Base-by-base conservation (phyloP, 2,329 filamentous ascomycete genomes). In the Botrytis aclada region DNA sequence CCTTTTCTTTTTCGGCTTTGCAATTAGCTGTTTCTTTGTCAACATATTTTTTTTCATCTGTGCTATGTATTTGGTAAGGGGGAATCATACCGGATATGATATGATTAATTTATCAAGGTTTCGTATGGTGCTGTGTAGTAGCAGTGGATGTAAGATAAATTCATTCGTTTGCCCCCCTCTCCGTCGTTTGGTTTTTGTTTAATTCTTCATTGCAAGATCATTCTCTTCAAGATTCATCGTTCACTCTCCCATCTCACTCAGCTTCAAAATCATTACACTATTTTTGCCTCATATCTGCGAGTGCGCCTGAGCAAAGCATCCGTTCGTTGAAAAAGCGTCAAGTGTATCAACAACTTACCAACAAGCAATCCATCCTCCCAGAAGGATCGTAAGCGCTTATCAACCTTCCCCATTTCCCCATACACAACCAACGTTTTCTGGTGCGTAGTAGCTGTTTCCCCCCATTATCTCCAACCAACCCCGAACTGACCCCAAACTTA, bases 321-420 rank as follows among this genome's bases (percentile, higher is more conserved):
- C 29, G 61, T 66, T 71, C 32, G 47, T 60, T 66, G 47, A 20
- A 71, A 71, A 71, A 67, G 47, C 70, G 39, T 66, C 51, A 72
- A 67, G 51, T 72, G 70, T 72, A 72, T 45, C 39, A 67, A 37
- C 62, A 72, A 67, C 29, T 32, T 32, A 67, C 39, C n/a, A 66
- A 62, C 12, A 43, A 60, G 45, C 22, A 39, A 39, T n/a, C 3
- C 43, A 72, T 51, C 62, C 51, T 61, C 51, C 70, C 70, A 72
- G 70, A 72, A 72, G 70, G 70, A 72, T 72, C 63, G 51, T 45
- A 60, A 69, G 70, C 70, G 70, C 70, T 72, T 72, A 61, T 43
- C 37, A 45, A 67, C 43, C 41, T 45, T 69, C 62, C 43, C 39
- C 47, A 37, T 58, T 69, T 29, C 70, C 63, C 39, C 37, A 72